Evolutionary conservation across 306 rosid species (phyloP).

Genomic region (Crotalaria pallida): DNA sequence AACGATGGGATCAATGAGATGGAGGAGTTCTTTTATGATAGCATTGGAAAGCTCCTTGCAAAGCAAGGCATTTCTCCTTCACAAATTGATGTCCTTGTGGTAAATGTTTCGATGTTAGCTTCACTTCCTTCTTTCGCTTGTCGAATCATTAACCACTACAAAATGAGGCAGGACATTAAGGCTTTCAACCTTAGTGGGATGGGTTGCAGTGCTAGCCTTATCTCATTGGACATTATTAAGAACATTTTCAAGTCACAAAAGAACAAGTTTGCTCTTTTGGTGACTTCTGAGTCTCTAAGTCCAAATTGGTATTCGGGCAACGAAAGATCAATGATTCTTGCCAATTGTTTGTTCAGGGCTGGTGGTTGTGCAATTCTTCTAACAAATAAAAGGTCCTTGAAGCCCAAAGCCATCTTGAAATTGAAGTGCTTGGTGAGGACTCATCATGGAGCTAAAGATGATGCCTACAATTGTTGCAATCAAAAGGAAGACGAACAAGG

Average conservation of each 20-base stretch:
- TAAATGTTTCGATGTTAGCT: background rate
- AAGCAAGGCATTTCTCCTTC: background rate
- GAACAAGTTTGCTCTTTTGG: background rate
- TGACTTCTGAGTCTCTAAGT: background rate
- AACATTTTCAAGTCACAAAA: background rate
- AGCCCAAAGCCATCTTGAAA: background rate
- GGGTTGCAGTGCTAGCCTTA: background rate
- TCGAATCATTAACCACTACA: background rate
- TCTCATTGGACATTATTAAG: background rate
- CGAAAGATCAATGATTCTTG: background rate
- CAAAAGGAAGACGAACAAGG: background rate
- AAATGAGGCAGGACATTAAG: background rate
- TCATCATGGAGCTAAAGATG: background rate
- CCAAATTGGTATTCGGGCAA: background rate
- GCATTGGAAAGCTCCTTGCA: background rate
- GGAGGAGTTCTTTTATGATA: background rate
- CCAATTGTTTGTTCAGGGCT: background rate
- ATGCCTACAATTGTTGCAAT: background rate
- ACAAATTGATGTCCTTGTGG: background rate
- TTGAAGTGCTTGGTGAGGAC: background rate
- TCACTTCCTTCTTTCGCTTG: background rate
- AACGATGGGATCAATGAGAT: background rate
- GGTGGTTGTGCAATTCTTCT: background rate
- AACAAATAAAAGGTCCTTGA: background rate
- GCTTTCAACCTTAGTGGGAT: background rate